Evolutionary conservation across 371 early-diverging fungal species (phyloP).

Genomic region (Mortierella sp.): DNA sequence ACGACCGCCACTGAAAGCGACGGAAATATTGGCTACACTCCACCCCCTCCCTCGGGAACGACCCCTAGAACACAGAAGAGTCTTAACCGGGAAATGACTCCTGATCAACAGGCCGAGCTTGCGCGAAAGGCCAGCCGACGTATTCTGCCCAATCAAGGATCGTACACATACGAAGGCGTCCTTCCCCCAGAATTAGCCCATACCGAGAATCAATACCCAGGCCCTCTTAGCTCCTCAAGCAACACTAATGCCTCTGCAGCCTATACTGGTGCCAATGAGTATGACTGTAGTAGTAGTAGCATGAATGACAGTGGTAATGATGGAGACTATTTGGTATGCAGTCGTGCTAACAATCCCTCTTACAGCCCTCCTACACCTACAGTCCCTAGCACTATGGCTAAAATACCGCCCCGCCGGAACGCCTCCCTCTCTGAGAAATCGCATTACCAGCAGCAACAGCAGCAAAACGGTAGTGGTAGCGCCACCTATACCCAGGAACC

Average conservation of each 20-base stretch:
- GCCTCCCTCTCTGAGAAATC: slow-evolving; percentile 36
- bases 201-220: slow-evolving; percentile 10
- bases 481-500: slow-evolving; percentile 10
- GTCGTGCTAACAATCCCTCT: slow-evolving; percentile 3
- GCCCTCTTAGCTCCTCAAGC: background rate
- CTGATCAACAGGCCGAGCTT: slow-evolving; percentile 48
- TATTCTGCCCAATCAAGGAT: slow-evolving; percentile 49
- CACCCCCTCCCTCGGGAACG: slow-evolving; percentile 29
- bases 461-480: slow-evolving; percentile 10
- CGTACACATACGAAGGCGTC: slow-evolving; percentile 41
- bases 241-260: background rate
- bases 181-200: slow-evolving; percentile 24
- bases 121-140: slow-evolving; percentile 50
- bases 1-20: slow-evolving; percentile 15
- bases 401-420: slow-evolving; percentile 24
- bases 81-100: slow-evolving; percentile 26
- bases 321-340: background rate
- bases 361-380: background rate
- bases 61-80: slow-evolving; percentile 31
- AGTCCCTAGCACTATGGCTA: background rate
- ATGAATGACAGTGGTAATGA: background rate
- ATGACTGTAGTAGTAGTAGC: background rate
- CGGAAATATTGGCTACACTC: slow-evolving; percentile 41
- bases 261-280: background rate
- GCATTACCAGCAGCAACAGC: slow-evolving; percentile 8